Evolutionary conservation across 1,284 basidiomycete genomes (phyloP).

Genomic region (Xerocomus nothofagi): DNA sequence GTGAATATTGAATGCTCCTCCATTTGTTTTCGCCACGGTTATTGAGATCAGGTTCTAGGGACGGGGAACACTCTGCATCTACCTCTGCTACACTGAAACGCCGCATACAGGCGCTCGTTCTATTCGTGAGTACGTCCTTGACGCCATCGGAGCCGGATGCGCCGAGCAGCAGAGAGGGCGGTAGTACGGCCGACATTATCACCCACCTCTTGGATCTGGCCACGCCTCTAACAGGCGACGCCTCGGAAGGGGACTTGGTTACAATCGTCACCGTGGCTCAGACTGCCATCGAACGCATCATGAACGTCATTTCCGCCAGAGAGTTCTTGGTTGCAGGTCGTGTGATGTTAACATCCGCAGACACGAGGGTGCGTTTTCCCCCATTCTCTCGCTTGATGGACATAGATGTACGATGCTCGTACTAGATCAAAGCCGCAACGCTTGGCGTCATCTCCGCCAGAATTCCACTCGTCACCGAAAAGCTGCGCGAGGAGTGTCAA

Average conservation of each 20-base stretch:
- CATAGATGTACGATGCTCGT: neutral
- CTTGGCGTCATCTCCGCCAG: constrained; percentile 67
- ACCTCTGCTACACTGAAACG: constrained; percentile 47
- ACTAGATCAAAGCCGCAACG: constrained; percentile 61
- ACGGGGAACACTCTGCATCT: constrained; percentile 53
- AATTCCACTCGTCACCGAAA: constrained; percentile 59
- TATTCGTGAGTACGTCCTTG: constrained; percentile 49
- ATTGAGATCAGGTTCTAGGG: constrained; percentile 37
- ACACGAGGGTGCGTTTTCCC: constrained; percentile 42
- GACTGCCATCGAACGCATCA: constrained; percentile 46
- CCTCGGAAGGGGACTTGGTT: constrained; percentile 28
- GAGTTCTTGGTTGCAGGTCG: constrained; percentile 59
- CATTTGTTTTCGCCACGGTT: neutral
- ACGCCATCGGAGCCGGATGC: constrained; percentile 37
- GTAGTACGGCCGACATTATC: constrained; percentile 34
- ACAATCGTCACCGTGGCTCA: constrained; percentile 52
- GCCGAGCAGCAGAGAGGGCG: constrained; percentile 39
- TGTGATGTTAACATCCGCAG: constrained; percentile 53
- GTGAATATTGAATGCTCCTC: constrained; percentile 40
- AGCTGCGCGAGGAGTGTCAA: constrained; percentile 55
- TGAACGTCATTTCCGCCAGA: constrained; percentile 64
- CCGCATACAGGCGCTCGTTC: constrained; percentile 65
- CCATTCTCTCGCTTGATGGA: neutral
- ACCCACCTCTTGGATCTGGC: constrained; percentile 30
- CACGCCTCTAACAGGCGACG: constrained; percentile 10